Base-by-base conservation (phyloP, 2,329 filamentous ascomycete species). In the Metarhizium sp. region DNA sequence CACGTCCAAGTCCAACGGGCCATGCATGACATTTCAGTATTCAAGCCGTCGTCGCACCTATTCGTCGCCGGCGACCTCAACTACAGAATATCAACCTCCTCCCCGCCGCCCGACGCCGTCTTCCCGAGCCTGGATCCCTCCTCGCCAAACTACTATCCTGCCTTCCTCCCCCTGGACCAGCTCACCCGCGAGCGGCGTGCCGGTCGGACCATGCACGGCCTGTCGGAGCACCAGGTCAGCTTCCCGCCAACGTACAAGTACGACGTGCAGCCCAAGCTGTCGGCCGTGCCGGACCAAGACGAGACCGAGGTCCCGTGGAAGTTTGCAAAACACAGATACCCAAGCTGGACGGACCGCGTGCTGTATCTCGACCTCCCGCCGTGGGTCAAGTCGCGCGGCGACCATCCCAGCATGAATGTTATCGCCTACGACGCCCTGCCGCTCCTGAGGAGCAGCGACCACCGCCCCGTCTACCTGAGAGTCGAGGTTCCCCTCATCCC, bases 171-270 rank as follows among this genome's bases (percentile, higher is more conserved):
- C 34, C 75, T 82, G 2, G 94, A 99, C 69, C 94, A 99, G 71
- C 79, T 97, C 25, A 85, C 75, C 2, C 77, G 81, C 50, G 91
- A 97, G 70, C 82, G 82, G 53, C 70, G 70, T 4, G 84, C 84
- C 1, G 83, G 85, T 0, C 79, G 84, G 16, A 90, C 88, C 2
- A 74, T 95, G 29, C 91, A 97, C 59, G 86, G 89, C 4, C 75
- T 99, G 38, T 73, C 75, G 10, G 94, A 99, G 72, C 81, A 85
- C 1, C 74, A 79, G 1, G 83, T 97, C 57, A 71, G 70, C 4
- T 99, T 97, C 64, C 87, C 91, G 1, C 94, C 94, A 0, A 96
- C 94, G 0, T 99, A 99, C 77, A 99, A 99, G 71, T 95, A 94
- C 68, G 78, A 79, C 38, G 69, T 79, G 38, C 61, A 58, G 59